Evolutionary conservation across 2,329 filamentous ascomycete species (phyloP).

Genomic region (Pestalotiopsis sp.): DNA sequence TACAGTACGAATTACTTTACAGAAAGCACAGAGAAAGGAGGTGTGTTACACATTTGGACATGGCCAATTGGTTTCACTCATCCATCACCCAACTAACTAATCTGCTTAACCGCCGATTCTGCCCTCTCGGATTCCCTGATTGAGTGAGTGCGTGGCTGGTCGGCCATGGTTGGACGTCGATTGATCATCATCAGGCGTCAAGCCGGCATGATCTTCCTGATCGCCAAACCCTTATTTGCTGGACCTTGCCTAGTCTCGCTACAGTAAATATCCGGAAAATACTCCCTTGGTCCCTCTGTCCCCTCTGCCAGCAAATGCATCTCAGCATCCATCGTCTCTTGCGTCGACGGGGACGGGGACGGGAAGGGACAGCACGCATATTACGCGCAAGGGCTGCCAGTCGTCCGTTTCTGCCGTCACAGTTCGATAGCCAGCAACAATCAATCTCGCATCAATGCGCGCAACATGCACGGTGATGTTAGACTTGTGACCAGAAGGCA

Average conservation of each 20-base stretch:
- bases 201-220: slow-evolving; percentile 12
- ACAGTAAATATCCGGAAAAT: not conserved
- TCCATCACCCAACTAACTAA: not conserved
- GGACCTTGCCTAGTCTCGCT: not conserved
- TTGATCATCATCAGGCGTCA: slow-evolving; percentile 12
- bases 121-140: slow-evolving; percentile 2
- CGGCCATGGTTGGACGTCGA: slow-evolving; percentile 14
- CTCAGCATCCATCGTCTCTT: not conserved
- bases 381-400: not conserved
- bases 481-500: not conserved
- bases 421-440: not conserved
- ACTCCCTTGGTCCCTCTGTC: not conserved
- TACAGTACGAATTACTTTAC: not conserved
- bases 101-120: not conserved
- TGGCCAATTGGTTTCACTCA: not conserved
- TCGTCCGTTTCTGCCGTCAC: not conserved
- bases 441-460: not conserved
- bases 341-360: not conserved
- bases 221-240: not conserved
- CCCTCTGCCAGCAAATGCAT: not conserved
- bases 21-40: not conserved
- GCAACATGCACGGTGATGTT: slow-evolving; percentile 12
- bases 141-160: slow-evolving; percentile 1
- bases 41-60: not conserved
- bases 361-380: not conserved